These are phyloP conservation scores for Asclepias syriaca DNA, from an alignment of 257 asterid genomes.

Conservation along the genomic window DNA sequence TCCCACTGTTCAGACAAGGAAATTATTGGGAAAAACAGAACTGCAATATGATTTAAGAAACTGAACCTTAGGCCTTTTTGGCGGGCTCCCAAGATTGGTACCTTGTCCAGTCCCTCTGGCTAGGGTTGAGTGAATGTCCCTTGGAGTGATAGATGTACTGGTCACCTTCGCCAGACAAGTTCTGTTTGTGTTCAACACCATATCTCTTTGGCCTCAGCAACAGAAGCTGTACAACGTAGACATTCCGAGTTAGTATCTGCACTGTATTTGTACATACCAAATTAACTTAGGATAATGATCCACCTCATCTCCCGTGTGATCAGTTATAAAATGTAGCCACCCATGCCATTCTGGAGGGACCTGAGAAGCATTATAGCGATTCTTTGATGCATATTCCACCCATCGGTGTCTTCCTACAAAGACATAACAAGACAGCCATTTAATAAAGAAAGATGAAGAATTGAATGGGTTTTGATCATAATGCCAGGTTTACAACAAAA, in stretches of 20 bases:
- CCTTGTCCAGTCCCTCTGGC: slow-evolving; percentile 96
- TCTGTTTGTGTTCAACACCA: slow-evolving; percentile 87
- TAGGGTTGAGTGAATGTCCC: slow-evolving; percentile 89
- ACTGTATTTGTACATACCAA: slow-evolving; percentile 1
- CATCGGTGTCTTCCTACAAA: slow-evolving; percentile 88
- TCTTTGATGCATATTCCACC: slow-evolving; percentile 96
- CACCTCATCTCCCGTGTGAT: slow-evolving; percentile 98
- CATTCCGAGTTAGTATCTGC: slow-evolving; percentile 20
- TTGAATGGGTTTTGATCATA: background rate
- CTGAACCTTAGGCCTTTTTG: slow-evolving; percentile 34
- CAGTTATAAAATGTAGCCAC: slow-evolving; percentile 91
- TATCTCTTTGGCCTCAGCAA: slow-evolving; percentile 85
- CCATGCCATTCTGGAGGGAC: slow-evolving; percentile 99
- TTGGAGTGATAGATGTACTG: slow-evolving; percentile 92
- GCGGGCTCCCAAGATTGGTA: slow-evolving; percentile 88
- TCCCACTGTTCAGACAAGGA: slow-evolving; percentile 4
- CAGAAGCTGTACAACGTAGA: slow-evolving; percentile 55
- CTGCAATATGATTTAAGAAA: slow-evolving; percentile 7
- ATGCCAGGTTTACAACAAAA: background rate
- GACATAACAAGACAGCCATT: slow-evolving; percentile 6
- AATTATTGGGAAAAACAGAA: slow-evolving; percentile 28
- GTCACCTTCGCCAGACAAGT: slow-evolving; percentile 97
- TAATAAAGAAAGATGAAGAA: background rate
- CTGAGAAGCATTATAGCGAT: slow-evolving; percentile 95
- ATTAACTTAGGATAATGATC: slow-evolving; percentile 2